Conservation (phyloP, 2,329 filamentous ascomycete species). For the Diaporthe citri region DNA sequence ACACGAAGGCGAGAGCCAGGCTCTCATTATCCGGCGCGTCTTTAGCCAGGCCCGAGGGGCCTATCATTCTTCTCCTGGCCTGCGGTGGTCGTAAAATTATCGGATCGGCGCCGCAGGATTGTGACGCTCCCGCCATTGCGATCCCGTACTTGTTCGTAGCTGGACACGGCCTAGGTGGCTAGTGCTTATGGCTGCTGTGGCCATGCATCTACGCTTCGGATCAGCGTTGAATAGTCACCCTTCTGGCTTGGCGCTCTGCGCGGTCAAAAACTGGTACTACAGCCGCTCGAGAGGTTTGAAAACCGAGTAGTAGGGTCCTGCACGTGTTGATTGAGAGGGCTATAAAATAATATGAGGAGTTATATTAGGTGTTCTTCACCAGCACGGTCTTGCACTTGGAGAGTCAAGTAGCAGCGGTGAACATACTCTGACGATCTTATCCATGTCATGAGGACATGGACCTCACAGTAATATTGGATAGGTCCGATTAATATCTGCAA, state of each 20-base stretch:
- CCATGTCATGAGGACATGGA: neutral
- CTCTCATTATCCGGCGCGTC: neutral
- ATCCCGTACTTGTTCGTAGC: neutral
- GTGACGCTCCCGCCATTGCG: neutral
- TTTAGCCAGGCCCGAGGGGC: neutral
- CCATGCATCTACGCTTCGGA: neutral
- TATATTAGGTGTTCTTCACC: neutral
- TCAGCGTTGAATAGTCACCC: neutral
- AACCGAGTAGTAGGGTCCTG: neutral
- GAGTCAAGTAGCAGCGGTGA: neutral
- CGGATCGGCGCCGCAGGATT: neutral
- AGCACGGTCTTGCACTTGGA: neutral
- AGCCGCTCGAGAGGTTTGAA: neutral
- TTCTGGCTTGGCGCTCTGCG: neutral
- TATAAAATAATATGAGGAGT: neutral
- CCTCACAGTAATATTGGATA: neutral
- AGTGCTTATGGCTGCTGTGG: neutral
- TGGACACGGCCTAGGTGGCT: neutral
- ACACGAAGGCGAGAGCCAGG: neutral
- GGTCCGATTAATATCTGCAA: neutral
- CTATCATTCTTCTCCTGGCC: neutral
- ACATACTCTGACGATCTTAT: neutral
- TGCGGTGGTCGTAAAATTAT: neutral
- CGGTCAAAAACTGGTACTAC: neutral
- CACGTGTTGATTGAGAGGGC: too few species aligned